Base-by-base conservation (phyloP, 2,329 filamentous ascomycete genomes). In the Juglanconis oblonga region DNA sequence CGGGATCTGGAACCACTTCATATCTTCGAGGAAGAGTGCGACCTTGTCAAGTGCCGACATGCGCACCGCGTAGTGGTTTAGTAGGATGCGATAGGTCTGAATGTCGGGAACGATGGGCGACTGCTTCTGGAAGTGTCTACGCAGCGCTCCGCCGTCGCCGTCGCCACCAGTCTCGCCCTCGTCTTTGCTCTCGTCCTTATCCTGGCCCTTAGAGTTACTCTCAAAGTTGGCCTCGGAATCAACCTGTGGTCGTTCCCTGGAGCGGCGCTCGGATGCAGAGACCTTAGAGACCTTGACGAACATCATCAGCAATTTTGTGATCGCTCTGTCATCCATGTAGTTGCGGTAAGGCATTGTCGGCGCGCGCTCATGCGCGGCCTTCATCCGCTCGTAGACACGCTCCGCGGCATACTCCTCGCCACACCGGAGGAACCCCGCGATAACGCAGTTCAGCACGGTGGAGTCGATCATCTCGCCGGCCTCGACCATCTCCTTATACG, bases 401-500 rank as follows among this genome's bases (percentile, higher is more conserved):
- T 94, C 87, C 3, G 93, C 95, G 0, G 91, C 87, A 6, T 81
- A 76, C 44, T 88, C 84, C 69, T 99, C 93, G 45, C 89, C 88
- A 13, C 88, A 87, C 58, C 86, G 82, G 48, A 97, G 80, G 24
- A 98, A 81, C 1, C 92, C 87, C 0, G 87, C 81, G 63, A 98
- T 90, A 67, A 97, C 87, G 67, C 89, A 91, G 70, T 98, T 98
- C 72, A 98, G 81, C 13, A 92, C 89, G 3, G 89, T 81, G 0
- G 91, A 93, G 72, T 98, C 94, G 58, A 99, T 87, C 63, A 97
- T 87, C 72, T 98, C 91, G 38, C 92, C 92, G 0, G 87, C 84
- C 42, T 89, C 79, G n/a, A 98, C 89, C 74, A 97, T 89, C 29
- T 92, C 87, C 64, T 83, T 84, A 73, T 97, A 99, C 0, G 91